These are phyloP conservation scores for Kodamaea alishanica DNA, from an alignment of 1,139 yeast genomes.

Conservation along the genomic window DNA sequence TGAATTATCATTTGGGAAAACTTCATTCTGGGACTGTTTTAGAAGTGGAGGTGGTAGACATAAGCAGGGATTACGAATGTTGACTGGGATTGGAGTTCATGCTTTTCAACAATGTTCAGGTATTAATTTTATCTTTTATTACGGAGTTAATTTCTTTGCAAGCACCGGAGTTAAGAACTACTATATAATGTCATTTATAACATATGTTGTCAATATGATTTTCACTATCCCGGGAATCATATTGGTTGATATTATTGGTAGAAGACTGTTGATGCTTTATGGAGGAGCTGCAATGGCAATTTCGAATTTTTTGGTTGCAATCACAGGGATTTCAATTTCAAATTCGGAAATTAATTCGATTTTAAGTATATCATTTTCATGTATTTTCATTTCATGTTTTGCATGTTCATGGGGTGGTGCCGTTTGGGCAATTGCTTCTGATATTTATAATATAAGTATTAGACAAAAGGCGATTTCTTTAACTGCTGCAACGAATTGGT, in stretches of 20 bases:
- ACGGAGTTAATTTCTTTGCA: constrained; percentile 71
- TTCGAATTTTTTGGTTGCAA: constrained; percentile 61
- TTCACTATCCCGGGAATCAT: constrained; percentile 71
- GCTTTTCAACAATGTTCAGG: constrained; percentile 76
- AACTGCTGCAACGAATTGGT: constrained; percentile 75
- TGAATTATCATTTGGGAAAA: constrained; percentile 60
- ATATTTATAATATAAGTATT: constrained; percentile 66
- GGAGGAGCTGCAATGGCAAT: constrained; percentile 68
- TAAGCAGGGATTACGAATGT: constrained; percentile 59
- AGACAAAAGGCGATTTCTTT: constrained; percentile 74
- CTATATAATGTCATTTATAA: constrained; percentile 63
- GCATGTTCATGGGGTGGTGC: constrained; percentile 82
- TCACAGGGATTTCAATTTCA: constrained; percentile 54
- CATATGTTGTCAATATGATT: constrained; percentile 68
- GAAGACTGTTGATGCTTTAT: constrained; percentile 54
- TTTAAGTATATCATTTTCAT: constrained; percentile 52
- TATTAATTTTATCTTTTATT: constrained; percentile 73
- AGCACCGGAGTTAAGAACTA: constrained; percentile 57
- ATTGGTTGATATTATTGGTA: constrained; percentile 63
- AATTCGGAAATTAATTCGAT: constrained; percentile 34
- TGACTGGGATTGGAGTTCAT: constrained; percentile 67
- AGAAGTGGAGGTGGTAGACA: constrained; percentile 62
- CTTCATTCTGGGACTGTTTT: constrained; percentile 59
- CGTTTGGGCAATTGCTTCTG: constrained; percentile 75
- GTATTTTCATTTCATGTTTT: constrained; percentile 67